Conservation (phyloP, 1,139 yeast genomes). For the Suhomyces anneliseae region DNA sequence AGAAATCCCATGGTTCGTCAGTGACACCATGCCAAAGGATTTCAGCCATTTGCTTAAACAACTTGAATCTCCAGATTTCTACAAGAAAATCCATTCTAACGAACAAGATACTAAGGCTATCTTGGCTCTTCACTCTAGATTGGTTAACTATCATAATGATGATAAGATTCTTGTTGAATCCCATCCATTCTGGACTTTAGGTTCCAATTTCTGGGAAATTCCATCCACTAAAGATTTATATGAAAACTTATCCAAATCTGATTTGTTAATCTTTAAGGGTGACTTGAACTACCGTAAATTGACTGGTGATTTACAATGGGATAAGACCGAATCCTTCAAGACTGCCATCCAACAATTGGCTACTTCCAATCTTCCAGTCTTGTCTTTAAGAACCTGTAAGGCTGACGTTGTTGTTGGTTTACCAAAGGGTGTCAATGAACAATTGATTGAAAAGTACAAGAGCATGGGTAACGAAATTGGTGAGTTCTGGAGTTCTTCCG, state of each 20-base stretch:
- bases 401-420: conserved; percentile 96
- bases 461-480: conserved; percentile 61
- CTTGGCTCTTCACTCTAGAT: conserved; percentile 46
- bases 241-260: conserved; percentile 51
- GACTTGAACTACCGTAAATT: conserved; percentile 93
- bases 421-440: conserved; percentile 67
- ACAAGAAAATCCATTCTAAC: conserved; percentile 43
- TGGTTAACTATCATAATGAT: conserved; percentile 46
- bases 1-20: conserved; percentile 94
- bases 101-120: conserved; percentile 25
- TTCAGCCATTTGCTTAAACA: conserved; percentile 60
- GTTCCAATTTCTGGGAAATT: conserved; percentile 69
- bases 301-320: conserved; percentile 90
- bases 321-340: conserved; percentile 69
- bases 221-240: conserved; percentile 49
- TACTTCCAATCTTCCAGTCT: conserved; percentile 55
- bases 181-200: conserved; percentile 84
- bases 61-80: conserved; percentile 52
- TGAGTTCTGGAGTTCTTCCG: conserved; percentile 81
- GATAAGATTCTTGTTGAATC: conserved; percentile 61
- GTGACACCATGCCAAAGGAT: conserved; percentile 89
- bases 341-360: conserved; percentile 73
- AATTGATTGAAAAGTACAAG: conserved; percentile 60
- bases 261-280: conserved; percentile 85
- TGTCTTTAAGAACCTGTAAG: conserved; percentile 87